A percentile compares a stretch with the other conserved stretches of the same genome.
These are phyloP conservation scores for Coemansia sp. DNA, from an alignment of 192 early-diverging fungal species.

Conservation along the genomic window DNA sequence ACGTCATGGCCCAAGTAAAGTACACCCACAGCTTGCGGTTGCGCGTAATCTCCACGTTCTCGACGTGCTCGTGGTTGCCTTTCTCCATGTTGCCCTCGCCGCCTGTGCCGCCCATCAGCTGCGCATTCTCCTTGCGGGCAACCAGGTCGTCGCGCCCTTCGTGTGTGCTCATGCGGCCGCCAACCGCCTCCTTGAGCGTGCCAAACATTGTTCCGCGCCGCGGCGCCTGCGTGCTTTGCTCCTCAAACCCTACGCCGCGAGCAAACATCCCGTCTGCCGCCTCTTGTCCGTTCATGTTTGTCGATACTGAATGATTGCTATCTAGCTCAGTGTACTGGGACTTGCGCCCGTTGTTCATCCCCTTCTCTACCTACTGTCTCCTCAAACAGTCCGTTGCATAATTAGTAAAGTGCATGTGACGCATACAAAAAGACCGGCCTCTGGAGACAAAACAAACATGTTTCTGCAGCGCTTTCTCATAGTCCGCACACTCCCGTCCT, in stretches of 20 bases:
- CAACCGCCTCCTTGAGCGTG: constrained; percentile 24
- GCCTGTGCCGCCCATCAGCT: constrained; percentile 35
- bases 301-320: constrained; percentile 18
- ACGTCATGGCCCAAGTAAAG: constrained; percentile 45
- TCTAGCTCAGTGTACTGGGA: constrained; percentile 36
- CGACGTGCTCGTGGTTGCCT: constrained; percentile 34
- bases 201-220: constrained; percentile 20
- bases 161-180: constrained; percentile 15
- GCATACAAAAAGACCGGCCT: background rate
- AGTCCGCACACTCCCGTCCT: no score
- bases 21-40: constrained; percentile 33
- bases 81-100: constrained; percentile 47
- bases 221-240: constrained; percentile 7
- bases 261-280: constrained; percentile 19
- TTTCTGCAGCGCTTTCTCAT: no score
- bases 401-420: background rate
- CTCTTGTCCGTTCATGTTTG: constrained; percentile 15
- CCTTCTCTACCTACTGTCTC: background rate
- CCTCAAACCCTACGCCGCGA: constrained; percentile 47
- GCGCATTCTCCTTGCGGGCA: constrained; percentile 3
- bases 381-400: background rate
- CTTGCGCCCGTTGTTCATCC: constrained; percentile 32
- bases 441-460: no score
- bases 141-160: constrained; percentile 25
- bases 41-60: constrained; percentile 36